Evolutionary conservation across 2,329 filamentous ascomycete genomes (phyloP).

Genomic region (Pseudocercospora pini-densiflorae): DNA sequence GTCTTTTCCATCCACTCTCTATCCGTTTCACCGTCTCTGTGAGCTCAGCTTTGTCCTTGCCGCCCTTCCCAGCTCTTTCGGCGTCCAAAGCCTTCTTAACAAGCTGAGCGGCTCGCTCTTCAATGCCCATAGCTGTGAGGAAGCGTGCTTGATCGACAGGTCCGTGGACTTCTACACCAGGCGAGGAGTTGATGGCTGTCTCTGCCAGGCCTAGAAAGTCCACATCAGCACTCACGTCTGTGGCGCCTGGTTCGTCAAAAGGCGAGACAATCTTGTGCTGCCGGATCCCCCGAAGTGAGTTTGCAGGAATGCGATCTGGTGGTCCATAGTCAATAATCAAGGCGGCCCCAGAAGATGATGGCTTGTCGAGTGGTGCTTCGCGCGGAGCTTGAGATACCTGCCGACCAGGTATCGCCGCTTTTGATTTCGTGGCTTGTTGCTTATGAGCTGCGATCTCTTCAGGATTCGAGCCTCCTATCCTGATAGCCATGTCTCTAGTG

Average conservation of each 20-base stretch:
- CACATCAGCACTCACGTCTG: slow-evolving; percentile 90
- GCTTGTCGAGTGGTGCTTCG: slow-evolving; percentile 54
- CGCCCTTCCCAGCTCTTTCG: slow-evolving; percentile 40
- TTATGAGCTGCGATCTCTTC: slow-evolving; percentile 22
- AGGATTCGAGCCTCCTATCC: slow-evolving; percentile 71
- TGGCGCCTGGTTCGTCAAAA: slow-evolving; percentile 77
- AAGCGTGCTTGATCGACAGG: slow-evolving; percentile 86
- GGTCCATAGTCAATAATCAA: slow-evolving; percentile 97
- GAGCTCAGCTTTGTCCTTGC: slow-evolving; percentile 43
- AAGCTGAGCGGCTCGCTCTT: slow-evolving; percentile 73
- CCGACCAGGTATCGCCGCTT: slow-evolving; percentile 28
- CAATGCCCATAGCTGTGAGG: slow-evolving; percentile 79
- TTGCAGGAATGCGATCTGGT: slow-evolving; percentile 74
- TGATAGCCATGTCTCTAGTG: slow-evolving; percentile 76
- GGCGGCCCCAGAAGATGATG: slow-evolving; percentile 76
- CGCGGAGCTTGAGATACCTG: slow-evolving; percentile 34
- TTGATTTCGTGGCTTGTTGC: slow-evolving; percentile 23
- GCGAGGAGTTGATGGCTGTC: slow-evolving; percentile 73
- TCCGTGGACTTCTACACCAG: slow-evolving; percentile 87
- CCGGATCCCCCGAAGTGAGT: slow-evolving; percentile 88
- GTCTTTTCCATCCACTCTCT: slow-evolving; percentile 74
- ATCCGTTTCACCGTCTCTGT: slow-evolving; percentile 64
- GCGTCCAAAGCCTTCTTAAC: slow-evolving; percentile 51
- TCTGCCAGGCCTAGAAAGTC: slow-evolving; percentile 90
- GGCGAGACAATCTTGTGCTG: slow-evolving; percentile 77